phyloP scores from a whole-genome alignment of 108 stramenopile genomes.

The Skeletonema menzelii region DNA sequence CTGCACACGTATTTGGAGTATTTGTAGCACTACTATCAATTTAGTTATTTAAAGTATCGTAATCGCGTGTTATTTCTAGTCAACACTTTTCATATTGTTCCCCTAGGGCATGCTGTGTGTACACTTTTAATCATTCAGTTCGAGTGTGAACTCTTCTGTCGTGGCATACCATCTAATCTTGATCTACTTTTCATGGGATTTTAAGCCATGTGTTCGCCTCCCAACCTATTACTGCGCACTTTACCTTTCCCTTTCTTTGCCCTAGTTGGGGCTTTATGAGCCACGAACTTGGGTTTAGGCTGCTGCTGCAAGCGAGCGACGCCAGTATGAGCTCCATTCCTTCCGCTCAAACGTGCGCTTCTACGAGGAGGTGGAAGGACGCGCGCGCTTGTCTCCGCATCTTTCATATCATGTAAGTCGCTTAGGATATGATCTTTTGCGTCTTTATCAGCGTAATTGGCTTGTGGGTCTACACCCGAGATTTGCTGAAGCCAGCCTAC shows the following conservation, averaged over 20 bases:
- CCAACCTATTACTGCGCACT: conserved; percentile 22
- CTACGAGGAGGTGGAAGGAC: conserved; percentile 2
- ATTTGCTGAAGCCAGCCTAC: conserved; percentile 34
- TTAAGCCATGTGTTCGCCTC: conserved; percentile 41
- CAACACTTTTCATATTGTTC: too few species aligned
- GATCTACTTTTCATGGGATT: too few species aligned
- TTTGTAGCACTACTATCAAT: too few species aligned
- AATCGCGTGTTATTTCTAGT: too few species aligned
- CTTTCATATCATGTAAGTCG: conserved; percentile 30
- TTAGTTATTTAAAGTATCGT: too few species aligned
- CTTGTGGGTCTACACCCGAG: conserved; percentile 26
- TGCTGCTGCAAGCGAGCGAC: conserved; percentile 20
- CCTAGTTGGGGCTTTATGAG: conserved; percentile 27
- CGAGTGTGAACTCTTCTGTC: too few species aligned
- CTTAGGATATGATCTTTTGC: conserved; percentile 29
- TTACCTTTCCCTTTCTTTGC: conserved; percentile 21
- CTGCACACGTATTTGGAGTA: too few species aligned
- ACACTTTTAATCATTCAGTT: too few species aligned
- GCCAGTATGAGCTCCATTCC: not conserved
- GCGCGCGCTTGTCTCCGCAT: conserved; percentile 12
- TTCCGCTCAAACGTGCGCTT: not conserved
- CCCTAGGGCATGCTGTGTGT: too few species aligned
- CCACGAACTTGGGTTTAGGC: conserved; percentile 41
- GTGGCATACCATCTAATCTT: too few species aligned
- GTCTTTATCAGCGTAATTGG: conserved; percentile 10